Evolutionary conservation across 768 basidiomycete genomes (phyloP).

Genomic region (Cytidiella melzeri): DNA sequence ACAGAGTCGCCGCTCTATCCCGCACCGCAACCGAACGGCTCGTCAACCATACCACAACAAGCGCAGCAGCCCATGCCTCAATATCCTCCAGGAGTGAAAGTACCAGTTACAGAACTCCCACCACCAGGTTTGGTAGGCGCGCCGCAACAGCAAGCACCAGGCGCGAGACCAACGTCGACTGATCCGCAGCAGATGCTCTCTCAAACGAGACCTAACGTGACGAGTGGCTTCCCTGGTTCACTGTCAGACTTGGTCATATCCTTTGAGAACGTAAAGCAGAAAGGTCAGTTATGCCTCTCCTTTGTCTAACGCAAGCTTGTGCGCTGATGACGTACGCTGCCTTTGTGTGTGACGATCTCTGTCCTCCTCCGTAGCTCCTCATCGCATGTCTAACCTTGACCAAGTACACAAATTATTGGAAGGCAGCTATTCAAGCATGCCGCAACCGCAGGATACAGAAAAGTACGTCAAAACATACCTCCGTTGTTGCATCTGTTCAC

Average conservation of each 20-base stretch:
- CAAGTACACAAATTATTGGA: constrained; percentile 92
- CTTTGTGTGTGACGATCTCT: too few relatives aligned
- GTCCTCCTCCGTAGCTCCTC: constrained; percentile 41
- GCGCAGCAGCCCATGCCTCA: constrained; percentile 33
- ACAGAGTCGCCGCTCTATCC: constrained; percentile 8
- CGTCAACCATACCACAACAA: constrained; percentile 26
- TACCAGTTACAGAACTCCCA: constrained; percentile 28
- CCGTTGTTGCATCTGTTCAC: neutral
- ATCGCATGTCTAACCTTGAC: constrained; percentile 81
- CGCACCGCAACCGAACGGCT: constrained; percentile 9
- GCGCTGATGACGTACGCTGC: neutral
- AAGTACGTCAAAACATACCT: constrained; percentile 67
- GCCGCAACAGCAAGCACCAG: constrained; percentile 23
- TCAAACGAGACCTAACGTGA: constrained; percentile 31
- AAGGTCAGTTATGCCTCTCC: constrained; percentile 62
- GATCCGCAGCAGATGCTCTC: constrained; percentile 38
- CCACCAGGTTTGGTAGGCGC: constrained; percentile 20
- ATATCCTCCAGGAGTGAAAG: constrained; percentile 68
- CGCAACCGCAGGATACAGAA: constrained; percentile 92
- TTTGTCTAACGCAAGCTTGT: neutral
- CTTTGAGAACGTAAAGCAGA: constrained; percentile 95
- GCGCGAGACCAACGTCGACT: constrained; percentile 48
- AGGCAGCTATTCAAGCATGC: constrained; percentile 81
- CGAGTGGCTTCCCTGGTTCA: constrained; percentile 68
- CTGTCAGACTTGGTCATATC: constrained; percentile 90